Base-by-base conservation (phyloP, 208 protist species). In the Crithidia brevicula region DNA sequence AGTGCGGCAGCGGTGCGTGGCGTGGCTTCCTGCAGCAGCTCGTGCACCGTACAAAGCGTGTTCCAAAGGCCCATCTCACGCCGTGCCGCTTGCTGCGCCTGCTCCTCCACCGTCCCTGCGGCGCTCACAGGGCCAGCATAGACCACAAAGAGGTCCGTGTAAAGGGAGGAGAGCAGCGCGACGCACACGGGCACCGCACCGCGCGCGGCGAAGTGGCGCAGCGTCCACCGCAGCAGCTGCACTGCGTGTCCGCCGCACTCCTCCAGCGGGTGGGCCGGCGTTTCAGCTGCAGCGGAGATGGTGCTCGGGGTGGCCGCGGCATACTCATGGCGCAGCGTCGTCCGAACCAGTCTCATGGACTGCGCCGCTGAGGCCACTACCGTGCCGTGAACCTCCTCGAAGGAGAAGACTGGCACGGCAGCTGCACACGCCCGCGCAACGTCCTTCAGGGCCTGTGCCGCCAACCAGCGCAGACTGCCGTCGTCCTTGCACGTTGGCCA, bases 401-500 rank as follows among this genome's bases (percentile, higher is more conserved):
- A 59, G 36, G 58, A 63, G 51, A 82, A 65, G 10, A 86, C 57
- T 33, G 76, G 67, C 10, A 62, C 56, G 30, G 72, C 58, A n/a
- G 13, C 16, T 30, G 38, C 50, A 45, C 81, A 83, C 16, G 74
- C 61, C 4, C 68, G 49, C 36, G 80, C 68, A n/a, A 90, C 20
- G 45, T 83, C 79, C 56, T 86, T 83, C 42, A 90, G 57, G 33
- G 84, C 84, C 74, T 90, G 81, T 50, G 74, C 71, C 11, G 82
- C 72, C 46, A 84, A 50, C 84, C 84, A 90, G 23, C 77, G 65
- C 16, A 90, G 57, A 25, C 77, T 90, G 20, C 74, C 81, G 50
- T 82, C 73, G 51, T 90, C 84, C 10, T 43, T 23, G 63, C 69
- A 74, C n/a, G 67, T 66, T 5, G 36, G 22, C 83, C 83, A 88